Conservation (phyloP, 2,329 filamentous ascomycete genomes). For the Cryoendolithus antarcticus region DNA sequence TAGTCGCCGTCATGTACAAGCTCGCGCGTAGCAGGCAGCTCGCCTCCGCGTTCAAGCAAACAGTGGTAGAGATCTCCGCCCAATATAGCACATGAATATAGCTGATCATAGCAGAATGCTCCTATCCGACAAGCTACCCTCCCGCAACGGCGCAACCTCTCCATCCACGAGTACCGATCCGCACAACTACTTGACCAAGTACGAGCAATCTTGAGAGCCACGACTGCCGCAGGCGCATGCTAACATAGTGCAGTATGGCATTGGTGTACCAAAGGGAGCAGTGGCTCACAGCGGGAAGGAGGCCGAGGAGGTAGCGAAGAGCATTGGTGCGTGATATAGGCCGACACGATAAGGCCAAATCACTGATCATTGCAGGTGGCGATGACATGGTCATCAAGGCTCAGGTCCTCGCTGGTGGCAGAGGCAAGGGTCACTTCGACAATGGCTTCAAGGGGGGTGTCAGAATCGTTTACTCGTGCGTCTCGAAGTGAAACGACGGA, state of each 20-base stretch:
- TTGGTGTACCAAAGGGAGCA: conserved; percentile 80
- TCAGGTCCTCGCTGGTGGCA: conserved; percentile 92
- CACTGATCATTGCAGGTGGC: conserved; percentile 38
- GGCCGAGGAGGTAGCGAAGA: conserved; percentile 82
- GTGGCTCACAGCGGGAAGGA: conserved; percentile 75
- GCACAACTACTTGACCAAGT: conserved; percentile 71
- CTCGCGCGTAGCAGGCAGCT: conserved; percentile 70
- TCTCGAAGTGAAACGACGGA: conserved; percentile 5
- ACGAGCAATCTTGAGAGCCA: conserved; percentile 14
- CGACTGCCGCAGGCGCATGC: conserved; percentile 14
- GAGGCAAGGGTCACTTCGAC: conserved; percentile 95
- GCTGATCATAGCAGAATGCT: conserved; percentile 36
- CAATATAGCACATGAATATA: conserved; percentile 1
- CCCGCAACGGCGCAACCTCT: conserved; percentile 69
- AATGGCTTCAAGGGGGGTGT: conserved; percentile 99
- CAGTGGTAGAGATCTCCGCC: conserved; percentile 43
- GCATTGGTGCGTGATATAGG: conserved; percentile 51
- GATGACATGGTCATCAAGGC: conserved; percentile 99
- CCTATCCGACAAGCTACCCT: conserved; percentile 37
- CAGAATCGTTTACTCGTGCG: conserved; percentile 89
- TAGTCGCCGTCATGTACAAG: conserved; percentile 58
- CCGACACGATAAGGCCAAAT: conserved; percentile 1
- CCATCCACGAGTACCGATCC: conserved; percentile 97
- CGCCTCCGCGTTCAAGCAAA: conserved; percentile 66
- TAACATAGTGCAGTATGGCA: conserved; percentile 58